Percentiles rank a stretch among this genome's conserved stretches.
Conservation (phyloP, 257 asterid genomes). For the Ajuga chamaepitys region DNA sequence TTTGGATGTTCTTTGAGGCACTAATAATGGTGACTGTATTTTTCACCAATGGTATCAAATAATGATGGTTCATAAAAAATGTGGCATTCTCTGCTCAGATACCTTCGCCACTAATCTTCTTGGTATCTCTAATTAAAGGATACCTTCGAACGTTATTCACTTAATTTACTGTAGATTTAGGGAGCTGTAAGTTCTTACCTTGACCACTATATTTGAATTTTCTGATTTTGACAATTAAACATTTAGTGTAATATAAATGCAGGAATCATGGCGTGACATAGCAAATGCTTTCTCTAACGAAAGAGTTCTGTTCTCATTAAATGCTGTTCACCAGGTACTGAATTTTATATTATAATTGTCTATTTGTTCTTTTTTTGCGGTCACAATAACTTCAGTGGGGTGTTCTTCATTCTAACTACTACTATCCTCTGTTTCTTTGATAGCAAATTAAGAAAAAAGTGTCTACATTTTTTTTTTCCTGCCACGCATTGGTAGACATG, state of each 20-base stretch:
- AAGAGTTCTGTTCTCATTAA: constrained; percentile 52
- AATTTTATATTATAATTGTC: constrained; percentile 3
- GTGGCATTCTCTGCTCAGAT: background rate
- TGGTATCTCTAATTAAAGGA: background rate
- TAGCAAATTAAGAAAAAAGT: background rate
- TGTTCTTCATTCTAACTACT: background rate
- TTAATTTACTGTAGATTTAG: background rate
- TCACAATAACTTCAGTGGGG: background rate
- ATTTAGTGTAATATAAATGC: constrained; percentile 21
- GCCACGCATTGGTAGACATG: background rate
- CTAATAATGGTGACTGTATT: background rate
- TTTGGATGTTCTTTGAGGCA: background rate
- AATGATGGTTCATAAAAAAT: too few relatives aligned
- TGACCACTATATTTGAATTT: background rate
- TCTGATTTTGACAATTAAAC: constrained; percentile 1
- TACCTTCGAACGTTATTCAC: background rate
- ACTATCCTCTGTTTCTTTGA: background rate
- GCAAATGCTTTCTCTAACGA: constrained; percentile 80
- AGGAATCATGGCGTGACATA: constrained; percentile 80
- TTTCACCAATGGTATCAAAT: background rate
- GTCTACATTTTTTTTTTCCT: background rate
- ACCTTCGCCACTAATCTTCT: background rate
- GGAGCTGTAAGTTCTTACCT: background rate
- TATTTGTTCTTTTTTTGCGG: background rate
- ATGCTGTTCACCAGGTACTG: constrained; percentile 76